Evolutionary conservation across 208 protist species (phyloP).

Genomic region (Trypanosoma conorhini): DNA sequence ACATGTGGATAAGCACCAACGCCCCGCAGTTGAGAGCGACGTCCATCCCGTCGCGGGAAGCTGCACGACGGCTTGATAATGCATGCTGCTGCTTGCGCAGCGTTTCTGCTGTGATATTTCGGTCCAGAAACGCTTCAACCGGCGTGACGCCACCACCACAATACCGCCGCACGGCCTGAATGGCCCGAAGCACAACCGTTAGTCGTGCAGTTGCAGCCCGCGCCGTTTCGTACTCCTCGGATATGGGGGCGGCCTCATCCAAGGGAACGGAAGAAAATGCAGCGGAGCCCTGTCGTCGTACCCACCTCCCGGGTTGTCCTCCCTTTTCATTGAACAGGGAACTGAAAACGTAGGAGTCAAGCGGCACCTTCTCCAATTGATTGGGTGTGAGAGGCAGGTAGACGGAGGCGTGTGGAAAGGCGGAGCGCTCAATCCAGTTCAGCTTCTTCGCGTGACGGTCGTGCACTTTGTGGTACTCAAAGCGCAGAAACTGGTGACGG

Average conservation of each 20-base stretch:
- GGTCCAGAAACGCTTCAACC: constrained; percentile 47
- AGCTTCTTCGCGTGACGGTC: constrained; percentile 49
- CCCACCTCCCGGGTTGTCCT: background rate
- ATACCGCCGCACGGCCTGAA: constrained; percentile 74
- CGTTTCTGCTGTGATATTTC: constrained; percentile 68
- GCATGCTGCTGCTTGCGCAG: constrained; percentile 55
- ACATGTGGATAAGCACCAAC: constrained; percentile 78
- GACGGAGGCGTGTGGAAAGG: constrained; percentile 58
- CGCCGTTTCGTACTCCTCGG: constrained; percentile 45
- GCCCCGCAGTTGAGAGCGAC: constrained; percentile 80
- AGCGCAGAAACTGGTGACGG: constrained; percentile 91
- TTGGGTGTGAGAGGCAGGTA: constrained; percentile 50
- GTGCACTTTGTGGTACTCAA: constrained; percentile 82
- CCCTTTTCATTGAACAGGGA: constrained; percentile 42
- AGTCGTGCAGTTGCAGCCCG: constrained; percentile 60
- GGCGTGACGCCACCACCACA: constrained; percentile 28
- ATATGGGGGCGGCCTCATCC: constrained; percentile 3
- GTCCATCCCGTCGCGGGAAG: constrained; percentile 31
- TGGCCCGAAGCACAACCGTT: constrained; percentile 59
- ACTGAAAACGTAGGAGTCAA: constrained; percentile 84
- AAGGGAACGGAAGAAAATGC: background rate
- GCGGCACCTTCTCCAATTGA: constrained; percentile 51
- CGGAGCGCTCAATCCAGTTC: constrained; percentile 70
- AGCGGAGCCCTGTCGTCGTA: background rate
- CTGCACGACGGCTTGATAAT: constrained; percentile 7